These are phyloP conservation scores for Pleurotus tuoliensis DNA, from an alignment of 768 basidiomycete species.

Conservation along the genomic window DNA sequence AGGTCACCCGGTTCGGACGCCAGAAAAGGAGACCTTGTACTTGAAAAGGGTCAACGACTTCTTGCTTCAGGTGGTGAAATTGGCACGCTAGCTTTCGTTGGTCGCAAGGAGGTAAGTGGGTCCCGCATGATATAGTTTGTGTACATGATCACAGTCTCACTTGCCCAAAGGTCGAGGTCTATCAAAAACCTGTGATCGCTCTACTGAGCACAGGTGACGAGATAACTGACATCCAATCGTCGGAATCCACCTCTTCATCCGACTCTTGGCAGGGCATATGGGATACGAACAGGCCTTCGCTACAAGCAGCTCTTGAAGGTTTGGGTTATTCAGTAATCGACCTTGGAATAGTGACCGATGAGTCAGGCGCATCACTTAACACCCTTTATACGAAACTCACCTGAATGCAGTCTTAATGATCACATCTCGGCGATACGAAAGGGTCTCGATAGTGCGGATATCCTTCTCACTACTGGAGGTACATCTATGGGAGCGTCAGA, in stretches of 20 bases:
- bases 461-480: slow-evolving; percentile 83
- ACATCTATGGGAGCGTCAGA: slow-evolving; percentile 91
- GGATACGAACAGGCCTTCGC: slow-evolving; percentile 84
- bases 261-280: slow-evolving; percentile 67
- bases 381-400: neutral
- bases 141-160: neutral
- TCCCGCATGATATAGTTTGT: neutral
- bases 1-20: slow-evolving; percentile 75
- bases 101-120: slow-evolving; percentile 55
- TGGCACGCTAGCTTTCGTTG: slow-evolving; percentile 79
- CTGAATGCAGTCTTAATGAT: slow-evolving; percentile 40
- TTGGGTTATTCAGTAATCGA: slow-evolving; percentile 78
- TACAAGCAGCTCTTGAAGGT: slow-evolving; percentile 64
- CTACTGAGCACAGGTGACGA: slow-evolving; percentile 88
- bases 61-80: slow-evolving; percentile 74
- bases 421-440: slow-evolving; percentile 54
- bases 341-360: slow-evolving; percentile 75
- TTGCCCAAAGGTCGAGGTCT: slow-evolving; percentile 55
- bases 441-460: slow-evolving; percentile 62
- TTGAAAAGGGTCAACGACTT: slow-evolving; percentile 60
- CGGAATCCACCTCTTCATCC: slow-evolving; percentile 21
- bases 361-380: slow-evolving; percentile 36
- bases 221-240: slow-evolving; percentile 56
- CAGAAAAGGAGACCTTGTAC: slow-evolving; percentile 57
- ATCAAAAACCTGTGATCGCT: slow-evolving; percentile 71